Evolutionary conservation across 331 rosid species (phyloP), one percentile per base, ranked within the genome.

Genomic region (Stylosanthes scabra): DNA sequence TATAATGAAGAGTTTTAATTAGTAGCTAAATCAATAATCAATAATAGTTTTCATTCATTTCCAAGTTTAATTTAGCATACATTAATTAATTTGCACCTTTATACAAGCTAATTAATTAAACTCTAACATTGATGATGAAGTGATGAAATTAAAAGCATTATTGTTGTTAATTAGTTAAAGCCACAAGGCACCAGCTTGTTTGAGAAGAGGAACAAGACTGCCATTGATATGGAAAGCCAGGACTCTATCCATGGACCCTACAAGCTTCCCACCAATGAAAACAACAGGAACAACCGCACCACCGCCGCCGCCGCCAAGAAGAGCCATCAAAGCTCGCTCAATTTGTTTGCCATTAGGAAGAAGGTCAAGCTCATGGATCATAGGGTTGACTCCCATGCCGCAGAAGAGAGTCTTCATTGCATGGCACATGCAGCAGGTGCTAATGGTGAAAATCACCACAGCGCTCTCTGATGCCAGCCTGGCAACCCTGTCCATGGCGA

Each of bases 401-500:
- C 85, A 80, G 46, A 85, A 83, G 8, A 85, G 83, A 37, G 75
- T 70, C 83, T 85, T 85, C 74, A 85, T 75, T 40, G 89, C 87
- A 63, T 85, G 87, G 60, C 87, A 85, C 89, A 85, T 85, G 76
- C 85, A 82, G 5, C 89, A 80, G 10, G 74, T 77, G 16, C 87
- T 82, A 0, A 74, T 11, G 62, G 83, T 85, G 81, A 85, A 82
- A 10, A 85, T 83, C 2, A 83, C 89, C 63, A 85, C 89, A 1
- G 85, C 85, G 56, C 78, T 85, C 29, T 85, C 72, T 5, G 87
- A 77, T 0, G 81, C 89, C 42, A 83, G 2, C 66, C 81, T 77
- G 71, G 40, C 83, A 63, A 93, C 86, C 20, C 90, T 64, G 76
- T 91, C 98, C 81, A 93, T 67, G 84, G 41, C 87, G 6, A 34